A percentile compares a stretch with the other conserved stretches of the same genome.
These are phyloP conservation scores for Torulaspora indica DNA, from an alignment of 805 yeast species.

Conservation along the genomic window DNA sequence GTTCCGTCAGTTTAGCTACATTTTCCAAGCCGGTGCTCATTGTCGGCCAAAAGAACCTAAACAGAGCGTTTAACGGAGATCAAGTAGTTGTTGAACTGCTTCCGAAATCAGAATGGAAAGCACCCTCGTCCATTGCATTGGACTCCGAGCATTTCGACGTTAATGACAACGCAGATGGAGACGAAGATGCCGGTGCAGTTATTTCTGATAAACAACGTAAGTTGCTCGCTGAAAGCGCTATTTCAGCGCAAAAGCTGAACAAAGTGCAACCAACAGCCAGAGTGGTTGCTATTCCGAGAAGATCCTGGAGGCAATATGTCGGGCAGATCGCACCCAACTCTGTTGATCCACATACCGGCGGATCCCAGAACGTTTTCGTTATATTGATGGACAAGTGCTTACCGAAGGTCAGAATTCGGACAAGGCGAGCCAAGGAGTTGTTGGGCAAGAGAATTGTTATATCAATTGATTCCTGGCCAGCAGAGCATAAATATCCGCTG, in stretches of 20 bases:
- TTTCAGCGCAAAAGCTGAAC: conserved; percentile 47
- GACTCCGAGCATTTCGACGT: conserved; percentile 67
- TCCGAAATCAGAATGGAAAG: conserved; percentile 83
- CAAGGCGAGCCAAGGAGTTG: conserved; percentile 78
- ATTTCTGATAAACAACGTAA: conserved; percentile 45
- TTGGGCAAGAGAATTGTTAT: conserved; percentile 88
- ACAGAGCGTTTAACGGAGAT: conserved; percentile 90
- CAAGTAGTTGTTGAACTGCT: conserved; percentile 84
- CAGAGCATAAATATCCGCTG: conserved; percentile 75
- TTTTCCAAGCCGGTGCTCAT: conserved; percentile 78
- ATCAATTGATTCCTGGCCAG: conserved; percentile 90
- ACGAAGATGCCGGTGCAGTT: conserved; percentile 35
- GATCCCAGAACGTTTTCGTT: conserved; percentile 76
- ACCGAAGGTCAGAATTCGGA: conserved; percentile 81
- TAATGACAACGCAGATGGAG: conserved; percentile 55
- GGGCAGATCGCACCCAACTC: conserved; percentile 86
- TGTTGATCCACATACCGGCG: conserved; percentile 53
- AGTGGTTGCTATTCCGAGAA: conserved; percentile 78
- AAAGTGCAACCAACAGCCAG: conserved; percentile 86
- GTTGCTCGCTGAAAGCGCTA: conserved; percentile 72
- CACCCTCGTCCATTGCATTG: conserved; percentile 71
- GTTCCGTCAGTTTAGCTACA: conserved; percentile 64
- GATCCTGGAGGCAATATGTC: conserved; percentile 95
- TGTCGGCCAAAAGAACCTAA: conserved; percentile 76
- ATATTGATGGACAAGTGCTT: conserved; percentile 82